Evolutionary conservation across 2,329 filamentous ascomycete species (phyloP).

Genomic region (Aspergillus brasiliensis): DNA sequence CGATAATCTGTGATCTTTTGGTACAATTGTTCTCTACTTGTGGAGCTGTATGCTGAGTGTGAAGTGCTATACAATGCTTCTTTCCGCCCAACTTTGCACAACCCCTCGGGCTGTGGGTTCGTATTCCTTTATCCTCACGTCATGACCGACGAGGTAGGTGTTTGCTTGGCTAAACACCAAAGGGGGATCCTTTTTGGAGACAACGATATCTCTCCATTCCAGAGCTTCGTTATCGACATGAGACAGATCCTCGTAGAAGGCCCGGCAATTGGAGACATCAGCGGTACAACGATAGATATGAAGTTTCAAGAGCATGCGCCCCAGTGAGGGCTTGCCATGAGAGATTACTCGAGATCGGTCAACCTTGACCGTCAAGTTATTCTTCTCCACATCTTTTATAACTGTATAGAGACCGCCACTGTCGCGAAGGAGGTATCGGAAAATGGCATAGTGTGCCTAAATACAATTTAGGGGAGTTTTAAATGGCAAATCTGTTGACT

Average conservation of each 20-base stretch:
- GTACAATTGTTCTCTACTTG: background rate
- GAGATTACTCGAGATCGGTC: background rate
- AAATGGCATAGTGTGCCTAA: constrained; percentile 64
- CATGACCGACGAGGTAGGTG: constrained; percentile 49
- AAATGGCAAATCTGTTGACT: background rate
- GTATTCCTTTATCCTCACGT: constrained; percentile 59
- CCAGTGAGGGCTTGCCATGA: constrained; percentile 61
- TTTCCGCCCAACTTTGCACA: constrained; percentile 56
- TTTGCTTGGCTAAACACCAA: constrained; percentile 68
- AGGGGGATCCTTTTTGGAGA: constrained; percentile 53
- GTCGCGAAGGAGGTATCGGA: constrained; percentile 59
- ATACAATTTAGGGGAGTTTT: background rate
- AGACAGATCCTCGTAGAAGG: constrained; percentile 62
- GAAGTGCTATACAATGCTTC: constrained; percentile 22
- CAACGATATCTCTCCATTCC: constrained; percentile 58
- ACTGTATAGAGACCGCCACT: constrained; percentile 56
- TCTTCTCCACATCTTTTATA: constrained; percentile 46
- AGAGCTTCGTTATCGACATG: constrained; percentile 56
- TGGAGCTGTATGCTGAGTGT: background rate
- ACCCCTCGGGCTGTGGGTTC: constrained; percentile 57
- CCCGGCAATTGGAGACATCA: constrained; percentile 55
- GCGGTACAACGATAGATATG: constrained; percentile 67
- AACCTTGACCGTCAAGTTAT: constrained; percentile 12
- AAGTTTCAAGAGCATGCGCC: constrained; percentile 59
- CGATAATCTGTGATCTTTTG: background rate